Base-by-base conservation (phyloP, 371 early-diverging fungal genomes). In the Mortierella sp. region DNA sequence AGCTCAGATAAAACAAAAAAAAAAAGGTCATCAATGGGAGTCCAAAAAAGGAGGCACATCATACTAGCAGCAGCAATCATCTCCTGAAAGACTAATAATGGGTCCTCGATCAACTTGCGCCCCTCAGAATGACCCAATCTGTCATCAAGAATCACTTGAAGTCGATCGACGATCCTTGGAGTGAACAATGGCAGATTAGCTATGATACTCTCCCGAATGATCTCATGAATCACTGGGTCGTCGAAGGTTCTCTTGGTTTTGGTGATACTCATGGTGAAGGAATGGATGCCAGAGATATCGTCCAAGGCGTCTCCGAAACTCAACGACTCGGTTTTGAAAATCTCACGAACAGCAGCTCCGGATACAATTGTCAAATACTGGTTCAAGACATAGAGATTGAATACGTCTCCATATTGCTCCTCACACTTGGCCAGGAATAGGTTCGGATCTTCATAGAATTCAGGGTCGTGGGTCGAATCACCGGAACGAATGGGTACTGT, bases 121-220 rank as follows among this genome's bases (percentile, higher is more conserved):
- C 56, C 49, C 28, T 67, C 56, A 6, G n/a, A n/a, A n/a, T 53
- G 6, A 2, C 75, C 68, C 28, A 73, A 26, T 12, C 49, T 8
- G 15, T 32, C 27, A 8, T 73, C 52, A 3, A 73, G 4, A 14
- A 34, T 55, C 11, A 24, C 27, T 8, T 19, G 17, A 43, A 76
- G 23, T 12, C 44, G 49, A 11, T 48, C 27, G 19, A 76, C 66
- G 49, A 76, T 69, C 23, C 65, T 60, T 1, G 78, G 78, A 0
- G 70, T 76, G 50, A 65, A 76, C 27, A 61, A 9, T 2, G 56
- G 54, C 50, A 76, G 37, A 24, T 56, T 48, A 2, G 70, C 66
- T 12, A 70, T 48, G 51, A 76, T 42, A 17, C 47, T 54, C 21
- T 76, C 78, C 2, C 70, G 52, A n/a, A 76, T 53, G 24, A 70